Base-by-base conservation (phyloP, 1,284 basidiomycete species). In the Rhodofomes roseus region DNA sequence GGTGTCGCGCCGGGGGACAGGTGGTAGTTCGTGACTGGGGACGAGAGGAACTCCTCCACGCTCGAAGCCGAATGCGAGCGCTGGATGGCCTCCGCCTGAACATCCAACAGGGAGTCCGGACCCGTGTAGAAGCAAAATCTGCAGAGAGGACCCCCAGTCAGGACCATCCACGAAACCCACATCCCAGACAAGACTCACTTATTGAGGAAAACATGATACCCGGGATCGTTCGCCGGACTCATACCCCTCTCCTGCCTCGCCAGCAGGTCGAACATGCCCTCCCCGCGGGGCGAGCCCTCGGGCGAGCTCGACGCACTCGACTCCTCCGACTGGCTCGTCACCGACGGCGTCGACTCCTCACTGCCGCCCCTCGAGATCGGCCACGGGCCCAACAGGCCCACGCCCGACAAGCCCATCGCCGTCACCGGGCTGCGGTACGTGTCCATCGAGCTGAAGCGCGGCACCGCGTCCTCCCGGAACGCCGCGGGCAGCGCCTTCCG, bases 91-190 rank as follows among this genome's bases (percentile, higher is more conserved):
- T 75, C 74, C 9, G 72, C 60, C 2, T 70, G 62, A n/a, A 69
- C 68, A 41, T 71, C 71, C 31, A 71, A 62, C 55, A 70, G 51
- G 2, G 74, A 63, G 20, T 75, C 75, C 18, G 71, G 59, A 9
- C 89, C 89, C 0, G 89, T 90, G 72, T 82, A 92, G 73, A 90
- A 92, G 76, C 89, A 91, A 70, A 88, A 90, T 64, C 89, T 91
- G 20, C 27, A 51, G 37, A 44, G 60, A 60, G 29, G 29, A 60
- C 25, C 12, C 16, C 2, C 7, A 4, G 36, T 44, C 59, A 53
- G 54, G 39, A 55, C 56, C 34, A 60, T 20, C 37, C 25, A 2
- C 39, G 2, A 5, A 12, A 6, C 39, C 4, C 40, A 18, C 22
- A 52, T 11, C 3, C 36, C 48, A 18, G 8, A 14, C 18, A 52